Evolutionary conservation across 768 basidiomycete species (phyloP).

Genomic region (Amanita pseudoporphyria): DNA sequence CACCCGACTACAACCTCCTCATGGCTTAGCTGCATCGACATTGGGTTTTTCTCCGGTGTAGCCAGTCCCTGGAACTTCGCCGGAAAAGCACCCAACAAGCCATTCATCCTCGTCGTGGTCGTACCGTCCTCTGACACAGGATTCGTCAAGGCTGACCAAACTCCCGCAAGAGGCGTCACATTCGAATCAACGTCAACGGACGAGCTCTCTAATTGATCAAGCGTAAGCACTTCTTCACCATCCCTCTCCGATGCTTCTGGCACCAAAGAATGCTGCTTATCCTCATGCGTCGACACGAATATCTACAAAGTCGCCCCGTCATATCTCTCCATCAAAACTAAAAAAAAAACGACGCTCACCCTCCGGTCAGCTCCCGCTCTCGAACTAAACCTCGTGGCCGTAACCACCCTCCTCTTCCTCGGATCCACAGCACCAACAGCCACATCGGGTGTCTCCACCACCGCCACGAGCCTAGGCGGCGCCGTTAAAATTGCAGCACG

Average conservation of each 20-base stretch:
- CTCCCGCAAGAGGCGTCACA: slow-evolving; percentile 61
- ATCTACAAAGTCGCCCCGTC: slow-evolving; percentile 35
- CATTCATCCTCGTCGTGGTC: slow-evolving; percentile 40
- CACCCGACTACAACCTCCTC: slow-evolving; percentile 89
- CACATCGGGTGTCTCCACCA: slow-evolving; percentile 83
- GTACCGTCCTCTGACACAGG: slow-evolving; percentile 14
- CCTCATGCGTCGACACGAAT: slow-evolving; percentile 77
- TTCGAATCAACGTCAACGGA: slow-evolving; percentile 55
- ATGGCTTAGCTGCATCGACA: slow-evolving; percentile 88
- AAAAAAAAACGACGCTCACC: slow-evolving; percentile 34
- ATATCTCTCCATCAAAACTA: neutral
- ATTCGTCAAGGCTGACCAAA: slow-evolving; percentile 61
- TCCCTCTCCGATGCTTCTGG: slow-evolving; percentile 18
- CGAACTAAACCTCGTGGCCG: slow-evolving; percentile 82
- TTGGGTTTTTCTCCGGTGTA: slow-evolving; percentile 87
- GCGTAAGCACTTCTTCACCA: slow-evolving; percentile 15
- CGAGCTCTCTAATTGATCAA: slow-evolving; percentile 15
- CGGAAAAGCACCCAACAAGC: slow-evolving; percentile 52
- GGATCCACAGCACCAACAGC: slow-evolving; percentile 88
- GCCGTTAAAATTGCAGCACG: slow-evolving; percentile 71
- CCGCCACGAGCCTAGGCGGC: slow-evolving; percentile 73
- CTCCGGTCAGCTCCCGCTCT: slow-evolving; percentile 73
- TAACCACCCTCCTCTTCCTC: slow-evolving; percentile 73
- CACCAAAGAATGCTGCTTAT: slow-evolving; percentile 30
- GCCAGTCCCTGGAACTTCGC: slow-evolving; percentile 69